Base-by-base conservation (phyloP, 371 early-diverging fungal genomes). In the Mucor sp. region DNA sequence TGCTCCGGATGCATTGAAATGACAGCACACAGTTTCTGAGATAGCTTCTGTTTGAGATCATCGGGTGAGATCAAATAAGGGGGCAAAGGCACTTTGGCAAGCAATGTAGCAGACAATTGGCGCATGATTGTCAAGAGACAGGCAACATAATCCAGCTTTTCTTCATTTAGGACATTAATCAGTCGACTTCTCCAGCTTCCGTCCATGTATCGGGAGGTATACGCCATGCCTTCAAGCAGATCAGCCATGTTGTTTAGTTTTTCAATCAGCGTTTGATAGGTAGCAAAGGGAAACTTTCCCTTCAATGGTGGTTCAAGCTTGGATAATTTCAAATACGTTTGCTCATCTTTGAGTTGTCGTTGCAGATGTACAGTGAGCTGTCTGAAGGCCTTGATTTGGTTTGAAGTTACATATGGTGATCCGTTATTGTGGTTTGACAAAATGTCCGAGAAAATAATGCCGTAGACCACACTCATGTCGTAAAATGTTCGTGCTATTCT, bases 51-150 rank as follows among this genome's bases (percentile, higher is more conserved):
- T 23, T 78, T 71, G 25, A 69, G 60, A 3, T 74, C 70, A 6
- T 60, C 55, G 0, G 79, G 79, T 14, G 71, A 70, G 12, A 76
- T 66, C 56, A 79, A 58, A 43, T 76, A 79, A 0, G 82, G 79
- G 3, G 82, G 82, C n/a, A 82, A 61, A 6, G 82, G 56, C 59
- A 70, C 71, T 60, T 82, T 82, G n/a, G 79, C 64, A n/a, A 77
- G 60, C 32, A 82, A 35, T 1, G 79, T 71, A 4, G 73, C 66
- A 0, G 82, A 73, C 17, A 79, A 41, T 15, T 75, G 61, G 33
- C 79, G 77, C 48, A 82, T 69, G 6, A 74, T 71, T 1, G 76
- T 73, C 68, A 82, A 66, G 9, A 79, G 60, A n/a, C 73, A 74
- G 19, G 82, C 71, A 9, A 75, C 76, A 65, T 82, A 77, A 19